phyloP scores from a whole-genome alignment of 2,329 filamentous ascomycete species.

The Aureobasidium melanogenum region DNA sequence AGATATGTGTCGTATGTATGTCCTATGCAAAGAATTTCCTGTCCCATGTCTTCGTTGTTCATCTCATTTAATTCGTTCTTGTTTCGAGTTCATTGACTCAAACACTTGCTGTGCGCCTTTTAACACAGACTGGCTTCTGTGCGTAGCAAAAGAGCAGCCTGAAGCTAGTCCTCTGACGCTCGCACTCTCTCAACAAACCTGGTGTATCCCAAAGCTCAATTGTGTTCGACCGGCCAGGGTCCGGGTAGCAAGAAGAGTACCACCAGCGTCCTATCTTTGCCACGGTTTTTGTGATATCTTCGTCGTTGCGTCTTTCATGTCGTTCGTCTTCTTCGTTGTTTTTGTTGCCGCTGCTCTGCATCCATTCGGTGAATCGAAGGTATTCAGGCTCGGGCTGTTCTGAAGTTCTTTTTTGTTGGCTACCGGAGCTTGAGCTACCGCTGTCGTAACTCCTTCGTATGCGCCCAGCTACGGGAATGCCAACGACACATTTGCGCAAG shows the following conservation, averaged over 20 bases:
- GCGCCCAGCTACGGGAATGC: constrained; percentile 59
- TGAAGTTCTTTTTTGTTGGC: not conserved
- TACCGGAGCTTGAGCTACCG: constrained; percentile 17
- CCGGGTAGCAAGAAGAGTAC: constrained; percentile 90
- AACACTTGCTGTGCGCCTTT: constrained; percentile 41
- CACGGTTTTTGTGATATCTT: constrained; percentile 85
- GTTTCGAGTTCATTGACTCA: constrained; percentile 20
- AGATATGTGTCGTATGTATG: not conserved
- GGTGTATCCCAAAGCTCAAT: constrained; percentile 69
- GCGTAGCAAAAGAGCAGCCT: constrained; percentile 88
- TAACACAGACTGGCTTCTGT: constrained; percentile 56
- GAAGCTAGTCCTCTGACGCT: constrained; percentile 76
- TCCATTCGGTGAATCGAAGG: not conserved
- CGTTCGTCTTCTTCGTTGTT: not conserved
- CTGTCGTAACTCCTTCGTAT: constrained; percentile 30
- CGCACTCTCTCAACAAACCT: constrained; percentile 70
- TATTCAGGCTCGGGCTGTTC: constrained; percentile 4
- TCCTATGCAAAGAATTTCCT: not conserved
- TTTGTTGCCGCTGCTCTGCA: not conserved
- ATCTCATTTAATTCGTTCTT: not conserved
- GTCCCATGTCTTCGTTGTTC: not conserved
- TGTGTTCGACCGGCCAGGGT: constrained; percentile 38
- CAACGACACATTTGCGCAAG: constrained; percentile 68
- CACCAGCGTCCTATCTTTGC: constrained; percentile 90
- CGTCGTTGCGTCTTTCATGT: constrained; percentile 45